These are phyloP conservation scores for Orbilia oligospora DNA, from an alignment of 2,329 filamentous ascomycete genomes.

Conservation along the genomic window DNA sequence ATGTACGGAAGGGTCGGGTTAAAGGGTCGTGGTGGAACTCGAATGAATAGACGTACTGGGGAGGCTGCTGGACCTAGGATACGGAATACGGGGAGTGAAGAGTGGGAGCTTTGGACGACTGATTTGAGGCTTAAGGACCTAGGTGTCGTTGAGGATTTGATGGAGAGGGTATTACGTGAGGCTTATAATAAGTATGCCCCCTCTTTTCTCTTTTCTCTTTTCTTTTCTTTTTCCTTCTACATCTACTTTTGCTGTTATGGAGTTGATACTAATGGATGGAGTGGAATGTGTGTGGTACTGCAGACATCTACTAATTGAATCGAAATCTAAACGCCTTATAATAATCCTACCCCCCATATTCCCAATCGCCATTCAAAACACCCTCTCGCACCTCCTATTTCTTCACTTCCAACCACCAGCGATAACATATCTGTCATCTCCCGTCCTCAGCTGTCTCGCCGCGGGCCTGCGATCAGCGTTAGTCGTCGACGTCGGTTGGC, in stretches of 20 bases:
- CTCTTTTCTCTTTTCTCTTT: slow-evolving; percentile 69
- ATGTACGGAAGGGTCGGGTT: slow-evolving; percentile 81
- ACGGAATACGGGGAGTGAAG: slow-evolving; percentile 74
- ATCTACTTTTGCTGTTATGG: too few species aligned
- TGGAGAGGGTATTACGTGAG: slow-evolving; percentile 85
- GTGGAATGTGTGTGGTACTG: background rate
- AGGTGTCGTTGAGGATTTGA: slow-evolving; percentile 84
- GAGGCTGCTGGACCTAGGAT: slow-evolving; percentile 65
- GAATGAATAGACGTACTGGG: slow-evolving; percentile 71
- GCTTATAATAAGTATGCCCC: slow-evolving; percentile 79
- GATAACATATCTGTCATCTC: slow-evolving; percentile 83
- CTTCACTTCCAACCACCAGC: slow-evolving; percentile 82
- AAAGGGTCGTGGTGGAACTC: slow-evolving; percentile 77
- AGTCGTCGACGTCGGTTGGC: slow-evolving; percentile 92
- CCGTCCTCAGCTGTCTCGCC: slow-evolving; percentile 80
- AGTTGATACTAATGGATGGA: background rate
- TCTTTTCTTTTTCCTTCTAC: slow-evolving; percentile 64
- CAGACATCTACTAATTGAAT: slow-evolving; percentile 78
- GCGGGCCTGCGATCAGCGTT: slow-evolving; percentile 89
- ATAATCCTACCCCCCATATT: slow-evolving; percentile 83
- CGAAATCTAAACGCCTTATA: slow-evolving; percentile 80
- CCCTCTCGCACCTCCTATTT: slow-evolving; percentile 83
- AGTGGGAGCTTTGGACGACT: slow-evolving; percentile 81
- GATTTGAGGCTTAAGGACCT: slow-evolving; percentile 82
- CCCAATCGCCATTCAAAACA: slow-evolving; percentile 82